A percentile compares a stretch with the other conserved stretches of the same genome.
phyloP scores from a whole-genome alignment of 2,329 filamentous ascomycete genomes.

The Diaporthe destruens region DNA sequence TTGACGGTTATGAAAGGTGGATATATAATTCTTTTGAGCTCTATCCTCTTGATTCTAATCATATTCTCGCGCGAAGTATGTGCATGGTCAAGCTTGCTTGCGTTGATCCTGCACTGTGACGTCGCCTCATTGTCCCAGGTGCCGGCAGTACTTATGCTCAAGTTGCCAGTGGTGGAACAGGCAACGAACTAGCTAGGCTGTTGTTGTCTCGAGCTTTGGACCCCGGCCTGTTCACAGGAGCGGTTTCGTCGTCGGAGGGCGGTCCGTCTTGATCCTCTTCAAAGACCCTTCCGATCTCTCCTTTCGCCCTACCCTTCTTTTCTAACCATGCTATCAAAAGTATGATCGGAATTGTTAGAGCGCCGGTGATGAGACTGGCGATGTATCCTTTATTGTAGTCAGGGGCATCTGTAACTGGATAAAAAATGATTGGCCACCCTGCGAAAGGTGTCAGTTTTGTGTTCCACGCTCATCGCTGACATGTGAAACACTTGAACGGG shows the following conservation, averaged over 20 bases:
- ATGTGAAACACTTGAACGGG: neutral
- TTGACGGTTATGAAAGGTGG: too few relatives aligned
- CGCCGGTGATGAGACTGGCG: slow-evolving; percentile 54
- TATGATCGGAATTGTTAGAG: slow-evolving; percentile 53
- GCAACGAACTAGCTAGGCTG: neutral
- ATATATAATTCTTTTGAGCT: too few relatives aligned
- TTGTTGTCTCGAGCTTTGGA: slow-evolving; percentile 31
- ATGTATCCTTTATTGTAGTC: slow-evolving; percentile 55
- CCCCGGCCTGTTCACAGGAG: slow-evolving; percentile 13
- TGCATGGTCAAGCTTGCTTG: too few relatives aligned
- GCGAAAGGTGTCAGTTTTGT: neutral
- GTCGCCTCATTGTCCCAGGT: too few relatives aligned
- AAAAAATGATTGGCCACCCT: slow-evolving; percentile 55
- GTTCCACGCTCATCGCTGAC: neutral
- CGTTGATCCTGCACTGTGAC: neutral
- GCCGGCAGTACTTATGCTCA: neutral
- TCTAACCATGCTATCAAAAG: slow-evolving; percentile 54
- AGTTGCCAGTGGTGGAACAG: neutral
- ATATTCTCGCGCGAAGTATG: too few relatives aligned
- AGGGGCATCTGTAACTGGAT: slow-evolving; percentile 56
- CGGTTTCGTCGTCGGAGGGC: neutral
- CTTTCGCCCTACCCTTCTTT: slow-evolving; percentile 46
- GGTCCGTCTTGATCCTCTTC: slow-evolving; percentile 28
- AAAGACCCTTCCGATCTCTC: slow-evolving; percentile 46
- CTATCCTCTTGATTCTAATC: too few relatives aligned